Conservation (phyloP, 768 basidiomycete species). For the Lactarius akahatsu region DNA sequence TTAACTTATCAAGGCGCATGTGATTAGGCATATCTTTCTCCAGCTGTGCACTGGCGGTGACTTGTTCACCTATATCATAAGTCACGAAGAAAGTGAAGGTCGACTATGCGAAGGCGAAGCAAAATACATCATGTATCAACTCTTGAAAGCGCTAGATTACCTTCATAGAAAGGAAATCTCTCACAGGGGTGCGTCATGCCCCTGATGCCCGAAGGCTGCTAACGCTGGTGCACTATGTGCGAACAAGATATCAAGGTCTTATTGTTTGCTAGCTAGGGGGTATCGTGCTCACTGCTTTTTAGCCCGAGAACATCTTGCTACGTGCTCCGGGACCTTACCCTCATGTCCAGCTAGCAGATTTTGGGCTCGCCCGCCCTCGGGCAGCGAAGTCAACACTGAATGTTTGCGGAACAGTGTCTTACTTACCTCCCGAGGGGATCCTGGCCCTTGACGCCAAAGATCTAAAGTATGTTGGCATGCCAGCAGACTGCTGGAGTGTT, state of each 20-base stretch:
- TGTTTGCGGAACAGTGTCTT: conserved; percentile 85
- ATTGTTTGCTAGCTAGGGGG: background rate
- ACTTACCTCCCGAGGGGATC: conserved; percentile 83
- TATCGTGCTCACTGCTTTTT: conserved; percentile 30
- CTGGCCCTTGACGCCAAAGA: conserved; percentile 74
- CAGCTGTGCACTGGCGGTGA: conserved; percentile 86
- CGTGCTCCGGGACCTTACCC: conserved; percentile 81
- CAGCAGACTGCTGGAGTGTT: conserved; percentile 89
- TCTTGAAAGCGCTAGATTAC: conserved; percentile 68
- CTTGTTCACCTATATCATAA: conserved; percentile 81
- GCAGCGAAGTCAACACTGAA: conserved; percentile 82
- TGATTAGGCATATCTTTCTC: conserved; percentile 71
- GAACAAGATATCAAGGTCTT: conserved; percentile 61
- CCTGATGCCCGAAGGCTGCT: background rate
- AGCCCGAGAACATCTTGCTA: conserved; percentile 84
- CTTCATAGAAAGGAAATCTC: conserved; percentile 71
- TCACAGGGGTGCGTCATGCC: conserved; percentile 62
- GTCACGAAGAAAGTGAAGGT: conserved; percentile 47
- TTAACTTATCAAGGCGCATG: background rate
- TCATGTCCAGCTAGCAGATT: conserved; percentile 81
- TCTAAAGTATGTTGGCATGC: conserved; percentile 74
- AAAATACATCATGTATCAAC: conserved; percentile 81
- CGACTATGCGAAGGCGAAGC: conserved; percentile 75
- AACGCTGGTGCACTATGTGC: background rate
- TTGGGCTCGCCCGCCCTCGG: conserved; percentile 77